Conservation (phyloP, 129 eudicot species). For the Arctium lappa region DNA sequence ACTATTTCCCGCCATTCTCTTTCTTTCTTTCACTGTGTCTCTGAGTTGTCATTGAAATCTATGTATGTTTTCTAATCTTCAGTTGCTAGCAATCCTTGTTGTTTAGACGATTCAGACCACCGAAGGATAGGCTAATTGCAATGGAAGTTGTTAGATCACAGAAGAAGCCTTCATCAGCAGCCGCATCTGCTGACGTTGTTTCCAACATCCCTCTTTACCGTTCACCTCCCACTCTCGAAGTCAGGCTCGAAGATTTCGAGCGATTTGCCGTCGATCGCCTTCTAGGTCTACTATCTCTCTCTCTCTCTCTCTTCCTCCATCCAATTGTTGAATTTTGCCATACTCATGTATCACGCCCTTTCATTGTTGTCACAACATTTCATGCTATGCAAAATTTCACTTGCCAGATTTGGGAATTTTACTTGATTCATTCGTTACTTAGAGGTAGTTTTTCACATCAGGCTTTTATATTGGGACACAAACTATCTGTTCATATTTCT, state of each 20-base stretch:
- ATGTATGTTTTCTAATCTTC: not conserved
- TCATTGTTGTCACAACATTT: not conserved
- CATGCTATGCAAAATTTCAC: not conserved
- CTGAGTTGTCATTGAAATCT: not conserved
- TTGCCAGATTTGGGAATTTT: not conserved
- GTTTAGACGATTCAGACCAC: conserved; percentile 3
- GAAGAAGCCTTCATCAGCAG: conserved; percentile 32
- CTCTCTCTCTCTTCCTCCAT: not conserved
- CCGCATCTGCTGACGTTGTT: conserved; percentile 25
- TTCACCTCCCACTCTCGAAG: conserved; percentile 80
- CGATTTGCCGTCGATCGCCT: conserved; percentile 91
- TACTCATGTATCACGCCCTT: too few relatives aligned
- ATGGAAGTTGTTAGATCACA: conserved; percentile 85
- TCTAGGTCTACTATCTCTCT: conserved; percentile 40
- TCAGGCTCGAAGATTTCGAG: conserved; percentile 93
- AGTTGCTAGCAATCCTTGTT: not conserved
- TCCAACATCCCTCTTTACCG: conserved; percentile 72
- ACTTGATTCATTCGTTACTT: not conserved
- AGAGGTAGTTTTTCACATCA: not conserved
- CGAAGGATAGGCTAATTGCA: not conserved
- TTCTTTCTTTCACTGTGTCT: not conserved
- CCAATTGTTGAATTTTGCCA: not conserved
- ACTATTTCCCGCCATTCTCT: conserved; percentile 35
- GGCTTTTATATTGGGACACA: not conserved
- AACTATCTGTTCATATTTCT: not conserved